These are phyloP conservation scores for Emmonsiellopsis sp. DNA, from an alignment of 2,329 filamentous ascomycete genomes.

Conservation along the genomic window DNA sequence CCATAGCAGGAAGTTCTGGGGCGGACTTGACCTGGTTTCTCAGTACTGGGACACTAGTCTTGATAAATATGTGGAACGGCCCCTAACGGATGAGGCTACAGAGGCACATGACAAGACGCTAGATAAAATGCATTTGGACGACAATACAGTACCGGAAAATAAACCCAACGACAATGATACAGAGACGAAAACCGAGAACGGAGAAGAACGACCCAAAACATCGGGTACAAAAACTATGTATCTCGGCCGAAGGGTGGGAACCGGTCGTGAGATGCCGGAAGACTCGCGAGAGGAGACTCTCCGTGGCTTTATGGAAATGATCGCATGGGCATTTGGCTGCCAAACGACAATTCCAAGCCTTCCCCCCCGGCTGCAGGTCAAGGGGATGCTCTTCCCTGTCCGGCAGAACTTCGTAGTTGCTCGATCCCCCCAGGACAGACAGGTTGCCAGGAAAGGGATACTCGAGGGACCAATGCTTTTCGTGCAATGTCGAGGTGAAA, in stretches of 20 bases:
- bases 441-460: slow-evolving; percentile 44
- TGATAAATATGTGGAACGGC: slow-evolving; percentile 46
- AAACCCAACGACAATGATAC: not conserved
- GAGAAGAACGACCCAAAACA: not conserved
- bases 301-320: slow-evolving; percentile 48
- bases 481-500: slow-evolving; percentile 47
- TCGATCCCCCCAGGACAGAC: slow-evolving; percentile 44
- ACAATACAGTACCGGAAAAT: slow-evolving; percentile 11
- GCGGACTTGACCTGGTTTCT: slow-evolving; percentile 48
- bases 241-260: slow-evolving; percentile 49
- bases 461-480: slow-evolving; percentile 51
- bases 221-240: slow-evolving; percentile 31
- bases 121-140: slow-evolving; percentile 13
- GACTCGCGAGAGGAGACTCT: slow-evolving; percentile 48
- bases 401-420: slow-evolving; percentile 48
- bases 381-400: slow-evolving; percentile 47
- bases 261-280: slow-evolving; percentile 51
- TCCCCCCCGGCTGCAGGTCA: slow-evolving; percentile 40
- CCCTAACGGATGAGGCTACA: slow-evolving; percentile 17
- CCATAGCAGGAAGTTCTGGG: slow-evolving; percentile 53
- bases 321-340: slow-evolving; percentile 50
- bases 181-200: slow-evolving; percentile 3
- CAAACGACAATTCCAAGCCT: slow-evolving; percentile 40
- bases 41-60: slow-evolving; percentile 55
- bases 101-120: not conserved